Base-by-base conservation (phyloP, 495 filamentous ascomycete genomes). In the Podospora pseudopauciseta region DNA sequence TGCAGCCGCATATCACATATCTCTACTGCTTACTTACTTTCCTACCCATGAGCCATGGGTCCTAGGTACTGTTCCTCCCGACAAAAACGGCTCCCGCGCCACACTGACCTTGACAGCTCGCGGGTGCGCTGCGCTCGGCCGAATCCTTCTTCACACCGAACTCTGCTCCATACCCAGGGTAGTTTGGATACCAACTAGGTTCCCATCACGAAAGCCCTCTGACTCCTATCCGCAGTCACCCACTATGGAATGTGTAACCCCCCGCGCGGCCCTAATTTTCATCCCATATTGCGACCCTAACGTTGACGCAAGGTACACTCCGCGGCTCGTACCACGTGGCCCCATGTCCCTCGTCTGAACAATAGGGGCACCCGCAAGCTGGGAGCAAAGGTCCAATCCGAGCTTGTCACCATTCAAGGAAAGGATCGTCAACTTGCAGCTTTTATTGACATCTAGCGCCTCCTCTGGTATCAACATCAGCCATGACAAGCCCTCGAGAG, bases 101-200 rank as follows among this genome's bases (percentile, higher is more conserved):
- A 49, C 39, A 49, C 39, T 49, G 6, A 49, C 9, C 39, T 49
- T 49, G 39, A 49, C 15, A 49, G 2, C 39, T 49, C 39, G 39
- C 39, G 13, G 13, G 13, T 49, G 39, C 39, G 13, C 55, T 58
- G 55, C n/a, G 7, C 6, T 58, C 55, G n/a, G 55, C n/a, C n/a
- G 55, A 19, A 58, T 58, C n/a, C 55, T 20, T 58, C 55, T 13
- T 20, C 55, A 58, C 55, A 58, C 55, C n/a, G 55, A 26, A 58
- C 3, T 19, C 55, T 26, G 23, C 2, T 2, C 55, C 23, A 6
- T 56, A 19, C 2, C 19, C 54, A 20, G 4, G 1, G 15, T 18
- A 18, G 54, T 15, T 7, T 11, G 55, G 23, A 19, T 20, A 13
- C 55, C 2, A 20, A 26, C 5, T 23, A 23, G 23, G 23, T 23